Conservation (phyloP, 2,329 filamentous ascomycete genomes). For the Colletotrichum tropicale region DNA sequence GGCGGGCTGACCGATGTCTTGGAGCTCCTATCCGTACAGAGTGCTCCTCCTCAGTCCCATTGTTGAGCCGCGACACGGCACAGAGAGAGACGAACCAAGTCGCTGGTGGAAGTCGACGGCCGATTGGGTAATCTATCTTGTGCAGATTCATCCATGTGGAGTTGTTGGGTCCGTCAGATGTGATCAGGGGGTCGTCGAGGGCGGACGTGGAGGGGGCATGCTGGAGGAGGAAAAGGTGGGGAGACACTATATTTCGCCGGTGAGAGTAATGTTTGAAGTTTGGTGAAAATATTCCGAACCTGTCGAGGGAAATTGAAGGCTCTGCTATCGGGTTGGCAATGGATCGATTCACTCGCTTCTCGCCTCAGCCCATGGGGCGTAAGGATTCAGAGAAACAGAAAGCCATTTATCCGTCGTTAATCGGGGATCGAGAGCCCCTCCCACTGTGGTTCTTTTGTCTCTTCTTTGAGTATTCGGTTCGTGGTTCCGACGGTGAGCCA, state of each 20-base stretch:
- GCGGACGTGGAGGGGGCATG: not conserved
- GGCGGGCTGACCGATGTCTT: not conserved
- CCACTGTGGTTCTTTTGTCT: not conserved
- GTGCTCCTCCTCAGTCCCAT: not conserved
- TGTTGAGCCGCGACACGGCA: not conserved
- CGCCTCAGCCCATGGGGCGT: not conserved
- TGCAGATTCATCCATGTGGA: constrained; percentile 18
- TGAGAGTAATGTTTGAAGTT: constrained; percentile 19
- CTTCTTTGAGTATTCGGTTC: not conserved
- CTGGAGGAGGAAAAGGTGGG: constrained; percentile 1
- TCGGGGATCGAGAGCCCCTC: not conserved
- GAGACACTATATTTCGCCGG: constrained; percentile 15
- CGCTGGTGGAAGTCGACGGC: not conserved
- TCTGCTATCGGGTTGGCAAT: constrained; percentile 7
- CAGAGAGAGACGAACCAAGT: not conserved
- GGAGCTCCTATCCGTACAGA: not conserved
- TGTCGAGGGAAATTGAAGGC: constrained; percentile 18
- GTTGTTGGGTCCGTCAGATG: constrained; percentile 3
- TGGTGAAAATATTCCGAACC: constrained; percentile 14
- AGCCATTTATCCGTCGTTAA: not conserved
- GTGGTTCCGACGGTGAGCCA: constrained; percentile 9
- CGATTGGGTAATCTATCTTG: constrained; percentile 12
- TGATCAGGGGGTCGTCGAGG: not conserved
- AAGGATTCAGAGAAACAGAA: not conserved
- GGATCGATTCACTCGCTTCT: not conserved